Percentiles rank a stretch among this genome's conserved stretches.
Evolutionary conservation across 345 rosid genomes (phyloP).

Genomic region (Populus euphratica): DNA sequence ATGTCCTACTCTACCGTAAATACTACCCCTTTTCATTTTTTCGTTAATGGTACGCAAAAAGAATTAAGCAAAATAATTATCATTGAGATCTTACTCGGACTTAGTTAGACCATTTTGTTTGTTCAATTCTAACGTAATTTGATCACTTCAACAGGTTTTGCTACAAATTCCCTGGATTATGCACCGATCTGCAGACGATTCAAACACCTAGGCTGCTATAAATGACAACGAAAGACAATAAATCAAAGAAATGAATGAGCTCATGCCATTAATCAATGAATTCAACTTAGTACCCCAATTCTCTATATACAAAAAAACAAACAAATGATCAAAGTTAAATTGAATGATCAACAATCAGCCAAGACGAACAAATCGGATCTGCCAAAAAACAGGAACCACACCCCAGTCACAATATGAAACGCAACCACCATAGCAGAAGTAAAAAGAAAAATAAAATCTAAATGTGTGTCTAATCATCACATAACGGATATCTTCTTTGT

Average conservation of each 20-base stretch:
- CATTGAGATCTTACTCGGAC: no score
- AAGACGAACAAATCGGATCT: background rate
- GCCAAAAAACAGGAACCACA: background rate
- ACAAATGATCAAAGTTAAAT: background rate
- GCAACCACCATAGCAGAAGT: background rate
- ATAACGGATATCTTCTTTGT: conserved; percentile 32
- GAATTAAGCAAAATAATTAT: no score
- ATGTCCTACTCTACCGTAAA: no score
- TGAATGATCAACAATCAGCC: background rate
- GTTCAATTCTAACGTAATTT: no score
- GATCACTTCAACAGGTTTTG: no score
- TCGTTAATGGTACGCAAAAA: no score
- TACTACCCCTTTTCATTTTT: no score
- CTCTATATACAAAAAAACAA: conserved; percentile 3
- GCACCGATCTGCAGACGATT: background rate
- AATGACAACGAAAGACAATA: background rate
- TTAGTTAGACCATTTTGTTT: no score
- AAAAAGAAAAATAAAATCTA: background rate
- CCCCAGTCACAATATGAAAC: background rate
- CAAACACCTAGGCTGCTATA: background rate
- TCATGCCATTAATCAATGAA: conserved; percentile 5
- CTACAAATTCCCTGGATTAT: no score
- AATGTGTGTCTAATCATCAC: conserved; percentile 5
- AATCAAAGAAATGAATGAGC: background rate
- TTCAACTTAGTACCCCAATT: background rate